phyloP scores from a whole-genome alignment of 2,329 filamentous ascomycete genomes.

The Scedosporium boydii region DNA sequence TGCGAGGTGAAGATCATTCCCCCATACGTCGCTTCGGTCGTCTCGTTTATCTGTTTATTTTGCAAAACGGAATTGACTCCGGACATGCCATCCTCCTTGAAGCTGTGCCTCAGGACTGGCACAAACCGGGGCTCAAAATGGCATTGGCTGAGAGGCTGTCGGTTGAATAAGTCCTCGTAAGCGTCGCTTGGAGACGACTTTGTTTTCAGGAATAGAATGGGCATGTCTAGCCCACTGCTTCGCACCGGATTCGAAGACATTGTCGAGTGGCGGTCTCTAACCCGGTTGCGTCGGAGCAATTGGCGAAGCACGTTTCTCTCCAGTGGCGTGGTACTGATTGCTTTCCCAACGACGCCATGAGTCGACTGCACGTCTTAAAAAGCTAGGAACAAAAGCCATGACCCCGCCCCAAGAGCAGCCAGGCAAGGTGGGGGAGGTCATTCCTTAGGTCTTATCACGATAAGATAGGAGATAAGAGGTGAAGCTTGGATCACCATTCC shows the following conservation, averaged over 20 bases:
- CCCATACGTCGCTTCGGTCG: slow-evolving; percentile 43
- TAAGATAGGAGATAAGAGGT: slow-evolving; percentile 2
- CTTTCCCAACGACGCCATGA: no score
- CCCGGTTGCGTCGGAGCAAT: not conserved
- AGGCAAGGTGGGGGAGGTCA: no score
- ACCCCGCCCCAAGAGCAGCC: not conserved
- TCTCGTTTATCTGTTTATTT: slow-evolving; percentile 28
- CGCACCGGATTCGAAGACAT: not conserved
- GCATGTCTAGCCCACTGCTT: slow-evolving; percentile 20
- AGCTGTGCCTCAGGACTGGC: slow-evolving; percentile 65
- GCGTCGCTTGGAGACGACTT: slow-evolving; percentile 61
- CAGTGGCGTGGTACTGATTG: no score
- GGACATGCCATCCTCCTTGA: slow-evolving; percentile 49
- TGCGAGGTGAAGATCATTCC: slow-evolving; percentile 82
- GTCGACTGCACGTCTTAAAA: not conserved
- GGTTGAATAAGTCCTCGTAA: slow-evolving; percentile 60
- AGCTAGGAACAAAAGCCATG: not conserved
- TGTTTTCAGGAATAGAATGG: slow-evolving; percentile 69
- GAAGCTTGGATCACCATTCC: not conserved
- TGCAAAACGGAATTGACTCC: slow-evolving; percentile 42
- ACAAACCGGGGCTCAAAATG: slow-evolving; percentile 59
- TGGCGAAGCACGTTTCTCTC: not conserved
- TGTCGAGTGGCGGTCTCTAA: not conserved
- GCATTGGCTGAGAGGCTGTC: slow-evolving; percentile 23
- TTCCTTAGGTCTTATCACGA: not conserved